Percentiles rank a stretch among this genome's conserved stretches.
Evolutionary conservation across 169 alveolate species (phyloP).

Genomic region (Pseudocohnilembus persalinus): DNA sequence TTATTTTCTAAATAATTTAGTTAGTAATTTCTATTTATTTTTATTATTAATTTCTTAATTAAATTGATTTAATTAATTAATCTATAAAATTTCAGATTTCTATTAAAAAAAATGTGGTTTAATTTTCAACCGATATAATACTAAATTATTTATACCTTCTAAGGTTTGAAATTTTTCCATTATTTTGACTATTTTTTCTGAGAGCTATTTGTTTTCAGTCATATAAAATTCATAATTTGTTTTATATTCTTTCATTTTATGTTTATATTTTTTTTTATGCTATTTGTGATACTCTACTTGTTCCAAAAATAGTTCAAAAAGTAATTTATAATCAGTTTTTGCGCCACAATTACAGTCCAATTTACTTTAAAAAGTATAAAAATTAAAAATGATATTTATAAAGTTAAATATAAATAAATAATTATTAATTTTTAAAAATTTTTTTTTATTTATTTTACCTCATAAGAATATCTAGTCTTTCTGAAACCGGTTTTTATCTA

Average conservation of each 20-base stretch:
- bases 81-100: background rate
- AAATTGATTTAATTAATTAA: no score
- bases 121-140: no score
- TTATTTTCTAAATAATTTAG: background rate
- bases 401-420: no score
- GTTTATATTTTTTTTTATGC: background rate
- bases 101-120: background rate
- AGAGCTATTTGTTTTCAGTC: background rate
- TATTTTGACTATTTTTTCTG: background rate
- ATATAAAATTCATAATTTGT: no score
- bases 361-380: background rate
- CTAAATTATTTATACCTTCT: background rate
- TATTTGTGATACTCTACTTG: background rate
- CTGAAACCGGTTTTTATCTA: background rate
- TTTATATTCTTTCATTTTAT: background rate
- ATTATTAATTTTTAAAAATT: no score
- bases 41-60: no score
- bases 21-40: no score
- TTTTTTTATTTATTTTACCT: background rate
- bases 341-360: background rate
- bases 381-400: no score
- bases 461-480: background rate
- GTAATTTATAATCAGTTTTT: background rate
- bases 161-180: background rate
- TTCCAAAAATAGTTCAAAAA: background rate